Base-by-base conservation (phyloP, 352 stramenopile genomes). In the Thraustochytrium striatum region DNA sequence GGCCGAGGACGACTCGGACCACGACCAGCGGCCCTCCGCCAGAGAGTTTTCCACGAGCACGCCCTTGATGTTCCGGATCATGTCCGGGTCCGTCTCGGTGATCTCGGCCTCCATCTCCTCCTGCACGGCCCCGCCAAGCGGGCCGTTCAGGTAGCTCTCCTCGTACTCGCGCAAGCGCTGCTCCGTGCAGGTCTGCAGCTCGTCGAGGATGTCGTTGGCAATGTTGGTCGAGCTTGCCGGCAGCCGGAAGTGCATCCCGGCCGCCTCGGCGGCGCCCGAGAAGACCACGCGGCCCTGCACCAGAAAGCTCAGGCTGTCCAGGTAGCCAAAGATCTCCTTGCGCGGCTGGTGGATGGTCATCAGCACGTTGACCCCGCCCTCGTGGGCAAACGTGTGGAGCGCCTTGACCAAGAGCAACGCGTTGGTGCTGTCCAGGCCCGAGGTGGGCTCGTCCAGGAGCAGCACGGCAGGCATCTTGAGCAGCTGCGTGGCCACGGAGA, bases 361-460 rank as follows among this genome's bases (percentile, higher is more conserved):
- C 36, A 87, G 85, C 25, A 85, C 81, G 47, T 78, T 81, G 13
- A 81, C 53, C n/a, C 72, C 58, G 16, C 32, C 58, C 47, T 70
- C 50, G 28, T 80, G 38, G 9, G 70, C 70, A 32, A 95, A 82
- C 36, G 89, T 87, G 59, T 91, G 90, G n/a, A 94, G 83, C 2
- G 92, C 78, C 62, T 91, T 84, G 25, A 94, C 85, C 33, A 94
- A 85, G 3, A 85, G 86, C 82, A 92, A 86, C 0, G 90, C 89
- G n/a, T 89, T 91, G 9, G 85, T 89, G 30, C 87, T 91, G 79
- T 95, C 90, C 11, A 95, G 80, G 0, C 89, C 90, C 3, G 89
- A 93, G 1, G 89, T 95, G 21, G 89, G 89, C 44, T 95, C 90
- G 69, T 95, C 90, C n/a, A 93, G 81, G 47, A 94, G 90, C 70